Conservation (phyloP, 2,329 filamentous ascomycete species). For the Cladosporium sp. region DNA sequence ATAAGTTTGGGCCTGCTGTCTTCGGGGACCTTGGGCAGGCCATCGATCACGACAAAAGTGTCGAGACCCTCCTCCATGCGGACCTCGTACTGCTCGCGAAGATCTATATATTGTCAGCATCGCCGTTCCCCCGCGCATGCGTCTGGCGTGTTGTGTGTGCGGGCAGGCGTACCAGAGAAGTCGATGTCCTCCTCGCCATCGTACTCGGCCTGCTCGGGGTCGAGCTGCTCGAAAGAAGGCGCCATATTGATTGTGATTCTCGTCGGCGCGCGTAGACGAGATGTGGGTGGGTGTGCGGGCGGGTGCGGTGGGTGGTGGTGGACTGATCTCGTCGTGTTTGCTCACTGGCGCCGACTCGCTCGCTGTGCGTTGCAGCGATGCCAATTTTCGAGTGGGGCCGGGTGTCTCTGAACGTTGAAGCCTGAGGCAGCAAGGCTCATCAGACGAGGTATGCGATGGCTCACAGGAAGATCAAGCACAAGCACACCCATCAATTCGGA, state of each 20-base stretch:
- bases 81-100: slow-evolving; percentile 92
- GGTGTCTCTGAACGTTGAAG: neutral
- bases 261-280: slow-evolving; percentile 23
- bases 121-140: slow-evolving; percentile 15
- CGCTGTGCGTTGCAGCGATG: slow-evolving; percentile 7
- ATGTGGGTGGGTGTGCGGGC: slow-evolving; percentile 6
- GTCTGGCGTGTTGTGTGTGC: neutral
- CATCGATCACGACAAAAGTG: slow-evolving; percentile 94
- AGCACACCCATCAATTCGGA: too few species aligned
- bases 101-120: slow-evolving; percentile 55
- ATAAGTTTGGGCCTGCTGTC: slow-evolving; percentile 92
- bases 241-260: slow-evolving; percentile 67
- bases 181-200: slow-evolving; percentile 94
- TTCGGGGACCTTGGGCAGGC: slow-evolving; percentile 83
- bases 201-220: slow-evolving; percentile 79
- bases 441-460: too few species aligned
- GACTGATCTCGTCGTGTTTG: neutral
- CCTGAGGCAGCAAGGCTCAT: neutral
- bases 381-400: slow-evolving; percentile 18
- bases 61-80: slow-evolving; percentile 95
- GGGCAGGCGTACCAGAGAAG: slow-evolving; percentile 63
- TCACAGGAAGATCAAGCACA: neutral
- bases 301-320: slow-evolving; percentile 3
- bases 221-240: slow-evolving; percentile 85
- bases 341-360: slow-evolving; percentile 8